Conservation (phyloP, 345 rosid genomes). For the Pistacia atlantica region DNA sequence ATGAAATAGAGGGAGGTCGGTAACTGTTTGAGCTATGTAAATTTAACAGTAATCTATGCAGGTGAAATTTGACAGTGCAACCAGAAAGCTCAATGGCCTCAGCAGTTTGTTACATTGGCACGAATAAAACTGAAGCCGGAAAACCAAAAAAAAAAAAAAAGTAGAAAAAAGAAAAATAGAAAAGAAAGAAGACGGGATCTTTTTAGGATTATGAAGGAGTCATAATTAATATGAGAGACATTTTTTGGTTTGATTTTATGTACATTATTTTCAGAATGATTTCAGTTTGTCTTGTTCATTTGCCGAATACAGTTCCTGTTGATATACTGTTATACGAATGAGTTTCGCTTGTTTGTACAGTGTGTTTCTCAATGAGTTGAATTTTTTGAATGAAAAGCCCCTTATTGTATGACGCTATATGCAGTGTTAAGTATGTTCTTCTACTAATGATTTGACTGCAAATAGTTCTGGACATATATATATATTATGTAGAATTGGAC, state of each 20-base stretch:
- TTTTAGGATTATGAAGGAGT: neutral
- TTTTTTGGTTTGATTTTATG: neutral
- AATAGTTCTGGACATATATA: too few relatives aligned
- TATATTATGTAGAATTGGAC: too few relatives aligned
- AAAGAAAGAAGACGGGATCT: neutral
- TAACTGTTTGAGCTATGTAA: constrained; percentile 11
- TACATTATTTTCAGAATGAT: neutral
- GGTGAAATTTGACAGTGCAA: neutral
- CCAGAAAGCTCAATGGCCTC: neutral
- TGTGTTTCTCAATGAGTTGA: neutral
- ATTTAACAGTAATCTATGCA: constrained; percentile 6
- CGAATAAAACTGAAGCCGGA: too few relatives aligned
- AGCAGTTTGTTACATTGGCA: neutral
- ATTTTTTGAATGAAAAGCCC: neutral
- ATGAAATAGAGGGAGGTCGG: neutral
- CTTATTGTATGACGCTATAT: neutral
- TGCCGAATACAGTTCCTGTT: neutral
- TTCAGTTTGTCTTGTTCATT: neutral
- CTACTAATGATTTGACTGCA: too few relatives aligned
- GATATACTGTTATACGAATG: neutral
- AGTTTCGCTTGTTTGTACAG: constrained; percentile 1
- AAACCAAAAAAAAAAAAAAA: too few relatives aligned
- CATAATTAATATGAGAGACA: neutral
- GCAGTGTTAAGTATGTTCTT: neutral
- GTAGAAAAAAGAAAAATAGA: too few relatives aligned